A percentile compares a stretch with the other conserved stretches of the same genome.
These are phyloP conservation scores for Saprolegnia parasitica DNA, from an alignment of 352 stramenopile genomes.

Conservation along the genomic window DNA sequence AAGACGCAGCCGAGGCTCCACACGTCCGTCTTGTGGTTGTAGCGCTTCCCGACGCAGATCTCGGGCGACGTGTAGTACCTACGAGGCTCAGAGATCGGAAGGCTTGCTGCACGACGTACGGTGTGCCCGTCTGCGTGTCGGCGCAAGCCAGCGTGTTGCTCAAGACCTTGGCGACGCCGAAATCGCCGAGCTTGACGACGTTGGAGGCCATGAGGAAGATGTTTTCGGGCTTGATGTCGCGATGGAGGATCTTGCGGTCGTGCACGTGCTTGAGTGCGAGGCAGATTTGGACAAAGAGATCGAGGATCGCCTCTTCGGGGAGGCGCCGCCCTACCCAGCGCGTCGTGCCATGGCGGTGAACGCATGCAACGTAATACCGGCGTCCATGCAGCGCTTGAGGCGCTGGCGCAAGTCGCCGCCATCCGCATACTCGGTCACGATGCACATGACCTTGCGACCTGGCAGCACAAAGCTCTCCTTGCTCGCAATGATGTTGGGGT, in stretches of 20 bases:
- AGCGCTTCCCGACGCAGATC: conserved; percentile 88
- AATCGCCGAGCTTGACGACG: conserved; percentile 72
- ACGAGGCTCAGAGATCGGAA: conserved; percentile 29
- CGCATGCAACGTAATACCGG: neutral
- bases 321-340: conserved; percentile 31
- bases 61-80: conserved; percentile 92
- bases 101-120: conserved; percentile 29
- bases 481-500: conserved; percentile 81
- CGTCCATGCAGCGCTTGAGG: conserved; percentile 37
- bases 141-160: conserved; percentile 68
- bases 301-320: conserved; percentile 42
- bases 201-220: conserved; percentile 68
- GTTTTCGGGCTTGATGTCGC: conserved; percentile 85
- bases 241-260: conserved; percentile 81
- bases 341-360: neutral
- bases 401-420: conserved; percentile 63
- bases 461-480: conserved; percentile 67
- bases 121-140: conserved; percentile 67
- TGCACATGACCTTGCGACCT: conserved; percentile 50
- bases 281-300: conserved; percentile 61
- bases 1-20: conserved; percentile 93
- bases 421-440: conserved; percentile 82
- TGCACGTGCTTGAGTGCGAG: conserved; percentile 79
- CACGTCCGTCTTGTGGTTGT: conserved; percentile 92
- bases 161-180: conserved; percentile 71